phyloP scores from a whole-genome alignment of 495 filamentous ascomycete species.

The Penicillium pancosmium region DNA sequence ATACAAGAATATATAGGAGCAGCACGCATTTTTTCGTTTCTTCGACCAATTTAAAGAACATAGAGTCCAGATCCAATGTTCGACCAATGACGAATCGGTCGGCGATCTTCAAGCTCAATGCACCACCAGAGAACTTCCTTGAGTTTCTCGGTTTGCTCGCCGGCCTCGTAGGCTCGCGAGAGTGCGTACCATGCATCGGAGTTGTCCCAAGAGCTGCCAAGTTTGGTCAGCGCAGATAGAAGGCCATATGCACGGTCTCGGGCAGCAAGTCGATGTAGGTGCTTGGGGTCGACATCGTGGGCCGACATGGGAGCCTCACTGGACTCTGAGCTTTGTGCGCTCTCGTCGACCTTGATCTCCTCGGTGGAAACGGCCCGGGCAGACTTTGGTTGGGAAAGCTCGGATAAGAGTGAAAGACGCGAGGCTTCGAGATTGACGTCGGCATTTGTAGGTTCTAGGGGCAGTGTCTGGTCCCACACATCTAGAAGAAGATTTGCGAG shows the following conservation, averaged over 20 bases:
- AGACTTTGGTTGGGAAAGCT: slow-evolving; percentile 25
- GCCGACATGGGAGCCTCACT: slow-evolving; percentile 14
- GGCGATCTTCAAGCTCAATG: slow-evolving; percentile 61
- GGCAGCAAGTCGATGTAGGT: slow-evolving; percentile 77
- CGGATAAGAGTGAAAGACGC: slow-evolving; percentile 26
- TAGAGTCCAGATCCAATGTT: slow-evolving; percentile 51
- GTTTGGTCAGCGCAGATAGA: slow-evolving; percentile 77
- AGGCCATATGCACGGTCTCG: slow-evolving; percentile 85
- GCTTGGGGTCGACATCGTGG: slow-evolving; percentile 53
- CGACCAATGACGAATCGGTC: slow-evolving; percentile 52
- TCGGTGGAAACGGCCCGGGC: slow-evolving; percentile 27
- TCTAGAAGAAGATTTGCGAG: slow-evolving; percentile 85
- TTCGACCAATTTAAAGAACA: slow-evolving; percentile 36
- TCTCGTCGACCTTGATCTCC: slow-evolving; percentile 25
- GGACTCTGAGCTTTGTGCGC: slow-evolving; percentile 8
- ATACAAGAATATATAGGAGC: slow-evolving; percentile 31
- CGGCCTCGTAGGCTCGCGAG: slow-evolving; percentile 81
- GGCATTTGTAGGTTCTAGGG: slow-evolving; percentile 41
- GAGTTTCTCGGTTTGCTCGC: slow-evolving; percentile 80
- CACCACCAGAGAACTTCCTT: slow-evolving; percentile 75
- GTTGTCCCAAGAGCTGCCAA: slow-evolving; percentile 87
- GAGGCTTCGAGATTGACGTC: slow-evolving; percentile 36
- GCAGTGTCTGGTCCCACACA: slow-evolving; percentile 69
- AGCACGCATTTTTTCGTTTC: slow-evolving; percentile 10
- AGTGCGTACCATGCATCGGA: slow-evolving; percentile 93